Conservation (phyloP, 2,329 filamentous ascomycete genomes). For the Hawksworthiomyces lignivorus region DNA sequence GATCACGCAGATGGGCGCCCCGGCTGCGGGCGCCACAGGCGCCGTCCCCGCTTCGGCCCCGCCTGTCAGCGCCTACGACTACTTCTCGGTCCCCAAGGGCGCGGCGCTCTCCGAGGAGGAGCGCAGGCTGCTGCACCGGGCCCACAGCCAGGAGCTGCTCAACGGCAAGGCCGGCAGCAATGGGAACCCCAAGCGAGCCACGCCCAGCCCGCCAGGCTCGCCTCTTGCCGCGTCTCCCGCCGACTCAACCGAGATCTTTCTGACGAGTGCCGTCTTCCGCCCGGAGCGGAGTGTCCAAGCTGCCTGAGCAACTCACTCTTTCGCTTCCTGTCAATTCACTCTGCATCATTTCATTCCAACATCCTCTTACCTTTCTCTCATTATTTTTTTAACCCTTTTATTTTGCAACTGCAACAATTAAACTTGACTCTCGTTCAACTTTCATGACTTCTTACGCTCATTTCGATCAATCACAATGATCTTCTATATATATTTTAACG, state of each 20-base stretch:
- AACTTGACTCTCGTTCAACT: too few species aligned
- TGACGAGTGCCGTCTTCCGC: constrained; percentile 44
- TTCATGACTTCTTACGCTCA: constrained; percentile 4
- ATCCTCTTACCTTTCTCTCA: background rate
- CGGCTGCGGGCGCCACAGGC: background rate
- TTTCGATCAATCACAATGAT: background rate
- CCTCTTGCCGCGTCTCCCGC: constrained; percentile 25
- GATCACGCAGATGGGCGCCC: constrained; percentile 36
- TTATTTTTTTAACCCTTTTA: background rate
- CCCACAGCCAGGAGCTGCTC: constrained; percentile 45
- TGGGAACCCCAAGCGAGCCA: constrained; percentile 20
- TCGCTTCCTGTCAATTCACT: too few species aligned
- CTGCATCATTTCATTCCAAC: too few species aligned
- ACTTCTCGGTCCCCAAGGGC: constrained; percentile 15
- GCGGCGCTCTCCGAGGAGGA: constrained; percentile 25
- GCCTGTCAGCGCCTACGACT: background rate
- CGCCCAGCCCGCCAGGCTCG: constrained; percentile 24
- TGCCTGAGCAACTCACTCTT: too few species aligned
- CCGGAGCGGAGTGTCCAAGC: constrained; percentile 23
- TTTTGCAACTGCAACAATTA: too few species aligned
- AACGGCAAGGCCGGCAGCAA: constrained; percentile 20
- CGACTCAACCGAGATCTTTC: constrained; percentile 29
- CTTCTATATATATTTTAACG: constrained; percentile 1
- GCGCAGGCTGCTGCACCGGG: constrained; percentile 36
- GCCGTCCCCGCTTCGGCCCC: background rate